phyloP scores from a whole-genome alignment of 495 filamentous ascomycete species.

The Hyaloscypha variabilis region DNA sequence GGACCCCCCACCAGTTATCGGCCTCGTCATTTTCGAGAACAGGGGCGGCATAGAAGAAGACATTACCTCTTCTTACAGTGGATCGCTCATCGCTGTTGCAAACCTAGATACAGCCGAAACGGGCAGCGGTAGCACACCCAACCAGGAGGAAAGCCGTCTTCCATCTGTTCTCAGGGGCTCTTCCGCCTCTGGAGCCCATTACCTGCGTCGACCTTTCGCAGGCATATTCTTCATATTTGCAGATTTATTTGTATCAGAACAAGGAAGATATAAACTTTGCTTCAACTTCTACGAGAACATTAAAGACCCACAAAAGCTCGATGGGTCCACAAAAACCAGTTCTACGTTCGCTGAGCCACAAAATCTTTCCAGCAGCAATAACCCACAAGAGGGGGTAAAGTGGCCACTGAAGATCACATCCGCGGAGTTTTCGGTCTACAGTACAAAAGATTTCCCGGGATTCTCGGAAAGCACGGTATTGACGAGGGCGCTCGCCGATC shows the following conservation, averaged over 20 bases:
- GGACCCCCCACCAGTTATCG: constrained; percentile 94
- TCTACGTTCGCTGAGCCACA: too few relatives aligned
- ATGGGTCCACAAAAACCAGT: background rate
- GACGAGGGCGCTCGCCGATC: constrained; percentile 88
- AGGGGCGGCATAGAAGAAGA: constrained; percentile 72
- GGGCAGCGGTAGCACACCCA: too few relatives aligned
- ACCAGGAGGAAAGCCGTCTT: background rate
- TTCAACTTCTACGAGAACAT: background rate
- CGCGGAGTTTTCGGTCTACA: constrained; percentile 82
- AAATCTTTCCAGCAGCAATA: background rate
- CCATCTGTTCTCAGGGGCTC: background rate
- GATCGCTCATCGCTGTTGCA: constrained; percentile 95
- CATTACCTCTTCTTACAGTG: constrained; percentile 89
- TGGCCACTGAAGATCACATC: constrained; percentile 81
- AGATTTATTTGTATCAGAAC: background rate
- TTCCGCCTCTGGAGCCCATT: background rate
- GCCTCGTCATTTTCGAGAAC: constrained; percentile 69
- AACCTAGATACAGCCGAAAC: constrained; percentile 62
- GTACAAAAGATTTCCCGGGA: constrained; percentile 97
- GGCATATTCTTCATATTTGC: background rate
- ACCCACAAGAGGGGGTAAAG: constrained; percentile 29
- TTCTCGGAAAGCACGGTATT: constrained; percentile 85
- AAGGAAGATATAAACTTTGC: background rate
- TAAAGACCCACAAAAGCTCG: background rate
- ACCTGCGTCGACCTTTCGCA: background rate